Base-by-base conservation (phyloP, 1,284 basidiomycete species). In the Schizophyllum commune region DNA sequence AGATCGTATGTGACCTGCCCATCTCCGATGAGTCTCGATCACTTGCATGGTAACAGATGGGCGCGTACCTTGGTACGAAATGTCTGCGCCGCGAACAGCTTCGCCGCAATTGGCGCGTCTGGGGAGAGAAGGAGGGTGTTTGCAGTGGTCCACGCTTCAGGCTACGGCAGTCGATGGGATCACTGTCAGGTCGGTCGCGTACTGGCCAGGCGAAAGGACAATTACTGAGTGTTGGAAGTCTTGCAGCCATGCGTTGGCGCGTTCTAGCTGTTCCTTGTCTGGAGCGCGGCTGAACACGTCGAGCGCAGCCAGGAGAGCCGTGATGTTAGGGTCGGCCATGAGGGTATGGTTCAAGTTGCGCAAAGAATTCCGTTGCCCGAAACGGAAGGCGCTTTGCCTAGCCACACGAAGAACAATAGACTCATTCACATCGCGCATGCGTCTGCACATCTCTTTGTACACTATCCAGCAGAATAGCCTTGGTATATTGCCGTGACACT, bases 211-310 rank as follows among this genome's bases (percentile, higher is more conserved):
- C 79, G 83, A 85, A 83, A 85, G 76, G 78, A 74, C 77, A 92
- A 86, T 86, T 86, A 96, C 94, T 78, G 92, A 94, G 80, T 96
- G 94, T 78, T 97, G 94, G 73, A 96, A 97, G 75, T 94, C 92
- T 78, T 94, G 91, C 64, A 97, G 86, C 92, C 92, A 96, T 67
- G 86, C 79, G 77, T 94, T 96, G 67, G 94, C 94, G 65, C 82
- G 83, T 67, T 92, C 89, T 68, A 98, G 85, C 11, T 92, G 86
- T 15, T 75, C 75, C 67, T 92, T 89, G 79, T 97, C 91, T 32
- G 96, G 92, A 53, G 88, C 85, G 62, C 84, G 81, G 66, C 79
- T 79, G 72, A 92, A 91, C 57, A 92, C 87, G 58, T 85, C 84
- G 65, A 92, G 79, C 22, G 87, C 91, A 65, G 87, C 83, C 66